Base-by-base conservation (phyloP, 177 flowering plant genomes). In the Vitis hybrid region DNA sequence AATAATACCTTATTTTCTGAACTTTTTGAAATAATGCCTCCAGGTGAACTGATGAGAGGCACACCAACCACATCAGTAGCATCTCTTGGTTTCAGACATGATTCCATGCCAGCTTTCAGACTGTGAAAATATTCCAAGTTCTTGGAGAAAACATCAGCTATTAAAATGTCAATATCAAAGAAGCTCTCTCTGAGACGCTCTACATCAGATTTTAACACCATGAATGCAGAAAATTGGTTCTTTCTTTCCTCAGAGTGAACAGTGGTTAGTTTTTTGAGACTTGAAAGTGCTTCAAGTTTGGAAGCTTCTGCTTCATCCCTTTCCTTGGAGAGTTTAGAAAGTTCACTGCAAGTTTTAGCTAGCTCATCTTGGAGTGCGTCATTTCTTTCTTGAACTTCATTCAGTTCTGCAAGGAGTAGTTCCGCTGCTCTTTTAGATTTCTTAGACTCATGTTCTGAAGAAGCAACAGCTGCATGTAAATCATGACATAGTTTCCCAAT, bases 361-460 rank as follows among this genome's bases (percentile, higher is more conserved):
- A 93, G 81, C 73, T 96, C 98, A 55, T 93, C 99, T 61, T 90
- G 97, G 70, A 96, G 89, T 69, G 60, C 65, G 72, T 93, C 98
- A 78, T 86, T 90, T 79, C 97, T 89, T 72, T 96, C 99, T 72
- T 93, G 97, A 71, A 93, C 97, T 73, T 91, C 99, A 85, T 94
- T 91, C 82, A 96, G 72, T 79, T 96, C 99, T 7, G 91, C 87
- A 71, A 89, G 79, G 32, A 96, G 91, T 50, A 96, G 83, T 74
- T 94, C 96, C 48, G 95, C 90, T 53, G 97, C 97, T 81, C 89
- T 84, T 81, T 77, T 92, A 52, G 95, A 86, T 80, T 91, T 96
- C 79, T 69, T 84, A 12, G 86, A 78, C 55, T 92, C 98, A n/a
- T 91, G 87, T 72, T 89, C 88, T 14, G 85, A 77, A 65, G 87